phyloP scores from a whole-genome alignment of 139 green algal genomes.

The Closterium sp. region DNA sequence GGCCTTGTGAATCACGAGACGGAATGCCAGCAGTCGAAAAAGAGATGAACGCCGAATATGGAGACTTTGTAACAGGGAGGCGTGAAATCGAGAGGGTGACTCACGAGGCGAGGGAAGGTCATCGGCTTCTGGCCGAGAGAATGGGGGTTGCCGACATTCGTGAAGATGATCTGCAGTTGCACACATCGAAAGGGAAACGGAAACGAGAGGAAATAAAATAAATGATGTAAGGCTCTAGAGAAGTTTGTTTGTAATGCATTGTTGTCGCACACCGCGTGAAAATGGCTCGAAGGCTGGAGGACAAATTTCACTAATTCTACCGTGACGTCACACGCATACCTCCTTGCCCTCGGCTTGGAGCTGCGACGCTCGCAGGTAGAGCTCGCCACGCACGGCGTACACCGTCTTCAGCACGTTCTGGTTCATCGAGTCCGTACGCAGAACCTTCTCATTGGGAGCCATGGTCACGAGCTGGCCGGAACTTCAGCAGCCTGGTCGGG shows the following conservation, averaged over 20 bases:
- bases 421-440: conserved; percentile 81
- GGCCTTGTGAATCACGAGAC: not conserved
- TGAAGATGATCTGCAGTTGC: conserved; percentile 80
- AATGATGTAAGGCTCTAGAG: not conserved
- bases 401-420: conserved; percentile 70
- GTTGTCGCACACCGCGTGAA: not conserved
- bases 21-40: not conserved
- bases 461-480: conserved; percentile 8
- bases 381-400: conserved; percentile 89
- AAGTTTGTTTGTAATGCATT: not conserved
- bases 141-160: conserved; percentile 95
- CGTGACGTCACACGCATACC: not conserved
- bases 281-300: not conserved
- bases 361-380: conserved; percentile 83
- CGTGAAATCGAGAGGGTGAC: not conserved
- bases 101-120: conserved; percentile 82
- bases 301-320: conserved; percentile 1
- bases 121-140: conserved; percentile 83
- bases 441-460: conserved; percentile 52
- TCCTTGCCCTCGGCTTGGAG: conserved; percentile 77
- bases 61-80: not conserved
- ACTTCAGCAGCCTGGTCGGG: not conserved
- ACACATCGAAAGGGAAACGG: not conserved
- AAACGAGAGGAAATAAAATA: not conserved
- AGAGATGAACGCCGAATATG: not conserved